Evolutionary conservation across 2,329 filamentous ascomycete genomes (phyloP), one percentile per base, ranked within the genome.

Genomic region (Aureobasidium uvarum): DNA sequence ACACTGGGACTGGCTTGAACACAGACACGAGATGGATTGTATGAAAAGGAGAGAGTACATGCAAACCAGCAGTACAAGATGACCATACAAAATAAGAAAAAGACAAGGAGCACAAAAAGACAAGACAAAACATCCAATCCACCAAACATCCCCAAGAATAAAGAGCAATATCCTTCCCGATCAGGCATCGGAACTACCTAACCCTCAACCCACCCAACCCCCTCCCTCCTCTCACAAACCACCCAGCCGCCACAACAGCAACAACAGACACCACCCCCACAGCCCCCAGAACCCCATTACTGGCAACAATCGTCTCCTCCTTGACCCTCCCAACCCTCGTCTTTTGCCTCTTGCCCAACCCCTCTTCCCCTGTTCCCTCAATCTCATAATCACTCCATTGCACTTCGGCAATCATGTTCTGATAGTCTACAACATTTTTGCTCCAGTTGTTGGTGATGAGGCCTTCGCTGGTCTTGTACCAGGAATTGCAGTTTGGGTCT

Each of bases 361-460:
- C 70, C 20, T 68, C 72, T 62, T 69, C 74, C 1, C 74, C 78
- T 56, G 67, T 68, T 16, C 76, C 75, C 48, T 72, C 70, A n/a
- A 75, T 70, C 5, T 79, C 76, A 66, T 77, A 84, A 56, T 84
- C 81, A 0, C 74, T 75, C 75, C 78, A 82, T 25, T 79, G 67
- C 0, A 84, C 78, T 18, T 72, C 73, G 10, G 73, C 70, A 60
- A 81, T 67, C 67, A 76, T 67, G 58, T 81, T 76, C 73, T 86
- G 84, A 70, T 86, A 87, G 52, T 83, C 79, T 0, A 86, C 70
- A 6, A 83, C 85, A 0, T 80, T 84, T 0, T 81, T 65, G 13
- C 68, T 73, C 79, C 83, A 86, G 69, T 86, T 86, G 66, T 86
- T 85, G 5, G 83, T 85, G 68, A 86, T 84, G 45, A 78, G 68